Base-by-base conservation (phyloP, 2,329 filamentous ascomycete species). In the Emmonsiellopsis sp. region DNA sequence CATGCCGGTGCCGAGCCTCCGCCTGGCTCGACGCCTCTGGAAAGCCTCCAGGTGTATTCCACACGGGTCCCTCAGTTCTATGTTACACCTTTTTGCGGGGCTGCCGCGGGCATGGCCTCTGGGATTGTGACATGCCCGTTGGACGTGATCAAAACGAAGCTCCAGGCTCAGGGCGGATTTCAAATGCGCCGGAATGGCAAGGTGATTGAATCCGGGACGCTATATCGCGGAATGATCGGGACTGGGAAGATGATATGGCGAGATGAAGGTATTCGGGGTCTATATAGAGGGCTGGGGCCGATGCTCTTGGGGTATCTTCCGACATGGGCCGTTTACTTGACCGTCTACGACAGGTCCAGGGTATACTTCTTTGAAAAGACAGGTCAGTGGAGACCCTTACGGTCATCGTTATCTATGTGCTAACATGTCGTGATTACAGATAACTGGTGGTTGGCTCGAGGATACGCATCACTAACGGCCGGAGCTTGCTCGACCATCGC, bases 251-350 rank as follows among this genome's bases (percentile, higher is more conserved):
- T 87, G 5, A 98, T 98, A 59, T 91, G 89, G 84, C 78, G 76
- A 52, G 85, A 95, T 65, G 93, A 97, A 71, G 93, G 93, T 8
- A 69, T 97, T 54, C 82, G 85, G 55, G 93, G 93, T 56, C 82
- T 98, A 77, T 98, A 98, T 68, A 83, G 93, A 69, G 93, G 93
- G 10, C 75, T 98, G 51, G 91, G 91, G 0, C 93, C 93, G 15
- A 96, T 98, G 76, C 83, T 98, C 62, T 75, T 98, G 67, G 93
- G 93, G 10, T 98, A 98, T 70, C 74, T 98, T 56, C 93, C 93
- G 4, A 98, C 93, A 0, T 98, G 93, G 93, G 93, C 92, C 26
- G 92, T 98, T 51, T 98, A 94, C 79, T 89, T 98, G 71, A 94
- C 89, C 20, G 87, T 97, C 38, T 98, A 98, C 71, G 93, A 96